phyloP scores from a whole-genome alignment of 2,329 filamentous ascomycete genomes.

The Lasiodiplodia sp. region DNA sequence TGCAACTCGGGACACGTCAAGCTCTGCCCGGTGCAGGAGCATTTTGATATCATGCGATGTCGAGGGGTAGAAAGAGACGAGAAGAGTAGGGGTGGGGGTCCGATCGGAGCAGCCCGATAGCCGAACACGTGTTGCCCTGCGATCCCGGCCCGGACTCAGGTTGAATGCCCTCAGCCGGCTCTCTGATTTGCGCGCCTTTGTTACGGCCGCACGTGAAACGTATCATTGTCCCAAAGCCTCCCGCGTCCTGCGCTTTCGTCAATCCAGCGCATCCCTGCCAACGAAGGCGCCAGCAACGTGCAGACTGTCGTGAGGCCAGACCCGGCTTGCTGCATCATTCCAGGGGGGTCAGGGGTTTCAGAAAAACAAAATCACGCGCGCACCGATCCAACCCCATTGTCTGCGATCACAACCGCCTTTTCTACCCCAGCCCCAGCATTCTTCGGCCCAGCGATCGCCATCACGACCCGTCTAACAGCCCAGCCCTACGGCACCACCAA shows the following conservation, averaged over 20 bases:
- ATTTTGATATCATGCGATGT: too few species aligned
- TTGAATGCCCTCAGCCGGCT: not conserved
- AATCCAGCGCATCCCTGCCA: not conserved
- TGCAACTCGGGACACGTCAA: too few species aligned
- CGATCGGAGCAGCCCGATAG: not conserved
- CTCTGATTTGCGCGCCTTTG: slow-evolving; percentile 11
- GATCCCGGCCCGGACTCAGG: not conserved
- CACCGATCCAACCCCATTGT: not conserved
- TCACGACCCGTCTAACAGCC: not conserved
- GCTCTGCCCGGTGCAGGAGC: too few species aligned
- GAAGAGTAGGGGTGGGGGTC: not conserved
- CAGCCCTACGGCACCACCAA: not conserved
- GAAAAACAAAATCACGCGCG: slow-evolving; percentile 20
- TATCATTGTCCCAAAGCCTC: not conserved
- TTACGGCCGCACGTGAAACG: slow-evolving; percentile 1
- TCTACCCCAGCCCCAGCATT: not conserved
- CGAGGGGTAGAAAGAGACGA: too few species aligned
- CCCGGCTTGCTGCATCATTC: not conserved
- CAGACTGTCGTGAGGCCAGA: slow-evolving; percentile 1
- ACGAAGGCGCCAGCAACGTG: slow-evolving; percentile 9
- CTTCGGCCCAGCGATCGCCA: not conserved
- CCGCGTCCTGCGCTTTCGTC: not conserved
- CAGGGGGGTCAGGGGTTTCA: slow-evolving; percentile 22
- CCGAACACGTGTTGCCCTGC: slow-evolving; percentile 5
- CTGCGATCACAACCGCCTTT: not conserved